phyloP scores from a whole-genome alignment of 257 asterid species.

The Solanum etuberosum region DNA sequence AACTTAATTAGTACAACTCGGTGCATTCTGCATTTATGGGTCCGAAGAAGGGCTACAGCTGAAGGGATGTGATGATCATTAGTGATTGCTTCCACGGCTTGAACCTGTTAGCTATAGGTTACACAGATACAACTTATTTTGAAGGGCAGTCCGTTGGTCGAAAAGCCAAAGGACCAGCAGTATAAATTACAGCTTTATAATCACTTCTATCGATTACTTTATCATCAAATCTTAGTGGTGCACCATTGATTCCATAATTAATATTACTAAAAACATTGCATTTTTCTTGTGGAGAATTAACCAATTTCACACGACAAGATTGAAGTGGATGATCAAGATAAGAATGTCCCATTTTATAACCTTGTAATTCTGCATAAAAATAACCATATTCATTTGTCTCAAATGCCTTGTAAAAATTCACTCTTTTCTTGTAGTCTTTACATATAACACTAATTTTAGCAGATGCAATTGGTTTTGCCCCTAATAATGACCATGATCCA shows the following conservation, averaged over 20 bases:
- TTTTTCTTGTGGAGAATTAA: conserved; percentile 42
- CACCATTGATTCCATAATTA: conserved; percentile 66
- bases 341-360: conserved; percentile 51
- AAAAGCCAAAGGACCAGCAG: conserved; percentile 74
- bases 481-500: conserved; percentile 49
- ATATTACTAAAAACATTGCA: conserved; percentile 60
- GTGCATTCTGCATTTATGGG: neutral
- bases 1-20: neutral
- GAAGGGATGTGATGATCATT: no score
- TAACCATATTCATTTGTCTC: conserved; percentile 48
- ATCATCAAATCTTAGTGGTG: conserved; percentile 51
- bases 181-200: conserved; percentile 61
- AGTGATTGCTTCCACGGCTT: neutral
- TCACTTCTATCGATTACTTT: conserved; percentile 31
- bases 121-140: neutral
- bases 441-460: conserved; percentile 67
- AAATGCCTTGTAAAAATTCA: conserved; percentile 63
- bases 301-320: conserved; percentile 62
- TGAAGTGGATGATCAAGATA: conserved; percentile 85
- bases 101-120: neutral
- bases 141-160: conserved; percentile 58
- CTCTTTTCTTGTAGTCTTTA: conserved; percentile 44
- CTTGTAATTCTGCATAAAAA: conserved; percentile 62
- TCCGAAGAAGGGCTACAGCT: no score
- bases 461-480: conserved; percentile 39